phyloP scores from a whole-genome alignment of 2,329 filamentous ascomycete genomes.

The Tothia fuscella region DNA sequence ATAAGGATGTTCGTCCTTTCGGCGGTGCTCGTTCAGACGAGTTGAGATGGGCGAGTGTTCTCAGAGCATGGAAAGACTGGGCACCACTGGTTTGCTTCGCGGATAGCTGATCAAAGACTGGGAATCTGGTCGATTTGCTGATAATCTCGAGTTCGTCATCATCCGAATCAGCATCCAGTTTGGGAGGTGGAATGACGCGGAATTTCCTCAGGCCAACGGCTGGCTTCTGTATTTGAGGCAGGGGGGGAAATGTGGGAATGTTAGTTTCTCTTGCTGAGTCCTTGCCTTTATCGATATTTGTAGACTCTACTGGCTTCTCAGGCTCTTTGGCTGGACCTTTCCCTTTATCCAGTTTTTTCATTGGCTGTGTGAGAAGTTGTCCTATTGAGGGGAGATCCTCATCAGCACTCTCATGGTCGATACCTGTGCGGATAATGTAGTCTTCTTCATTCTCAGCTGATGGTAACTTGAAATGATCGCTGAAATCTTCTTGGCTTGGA shows the following conservation, averaged over 20 bases:
- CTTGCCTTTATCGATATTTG: slow-evolving; percentile 13
- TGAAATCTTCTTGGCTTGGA: slow-evolving; percentile 14
- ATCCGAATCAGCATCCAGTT: slow-evolving; percentile 40
- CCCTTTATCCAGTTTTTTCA: slow-evolving; percentile 39
- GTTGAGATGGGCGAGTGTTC: slow-evolving; percentile 59
- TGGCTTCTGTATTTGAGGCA: slow-evolving; percentile 2
- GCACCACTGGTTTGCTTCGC: slow-evolving; percentile 50
- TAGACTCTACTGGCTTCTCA: slow-evolving; percentile 13
- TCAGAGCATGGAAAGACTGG: slow-evolving; percentile 54
- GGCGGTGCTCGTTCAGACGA: slow-evolving; percentile 45
- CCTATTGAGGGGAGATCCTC: slow-evolving; percentile 18
- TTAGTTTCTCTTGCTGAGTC: too few relatives aligned
- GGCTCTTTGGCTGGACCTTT: slow-evolving; percentile 35
- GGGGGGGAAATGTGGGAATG: background rate
- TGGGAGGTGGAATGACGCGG: slow-evolving; percentile 16
- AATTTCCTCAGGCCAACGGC: slow-evolving; percentile 16
- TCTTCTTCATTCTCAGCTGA: slow-evolving; percentile 8
- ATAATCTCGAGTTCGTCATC: slow-evolving; percentile 57
- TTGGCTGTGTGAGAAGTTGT: slow-evolving; percentile 20
- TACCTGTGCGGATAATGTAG: background rate
- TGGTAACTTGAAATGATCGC: background rate
- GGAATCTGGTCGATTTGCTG: slow-evolving; percentile 28
- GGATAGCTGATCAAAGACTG: slow-evolving; percentile 58
- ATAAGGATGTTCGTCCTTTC: slow-evolving; percentile 46
- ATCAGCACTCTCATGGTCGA: slow-evolving; percentile 13